phyloP scores from a whole-genome alignment of 306 rosid species.

The Lathyrus sativus region DNA sequence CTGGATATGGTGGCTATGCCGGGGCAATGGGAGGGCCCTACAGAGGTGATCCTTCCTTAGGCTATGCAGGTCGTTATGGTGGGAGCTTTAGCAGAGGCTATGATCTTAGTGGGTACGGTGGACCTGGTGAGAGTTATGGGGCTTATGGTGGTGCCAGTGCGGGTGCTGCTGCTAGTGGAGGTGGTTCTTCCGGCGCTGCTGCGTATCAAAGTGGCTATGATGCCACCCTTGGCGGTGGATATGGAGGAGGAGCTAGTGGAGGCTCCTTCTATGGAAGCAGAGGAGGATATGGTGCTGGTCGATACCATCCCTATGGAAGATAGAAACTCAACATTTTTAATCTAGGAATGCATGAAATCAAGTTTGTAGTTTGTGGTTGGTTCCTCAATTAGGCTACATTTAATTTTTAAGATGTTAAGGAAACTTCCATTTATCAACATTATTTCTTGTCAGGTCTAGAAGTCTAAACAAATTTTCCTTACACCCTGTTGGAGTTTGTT shows the following conservation, averaged over 20 bases:
- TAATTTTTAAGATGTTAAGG: slow-evolving; percentile 13
- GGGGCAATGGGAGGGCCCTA: slow-evolving; percentile 82
- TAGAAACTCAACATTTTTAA: slow-evolving; percentile 49
- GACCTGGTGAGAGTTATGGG: slow-evolving; percentile 75
- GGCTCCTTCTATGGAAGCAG: slow-evolving; percentile 84
- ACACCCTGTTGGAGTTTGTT: neutral
- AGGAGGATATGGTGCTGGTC: slow-evolving; percentile 84
- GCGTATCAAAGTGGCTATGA: slow-evolving; percentile 74
- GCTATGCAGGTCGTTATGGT: slow-evolving; percentile 80
- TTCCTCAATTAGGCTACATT: slow-evolving; percentile 37
- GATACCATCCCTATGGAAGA: slow-evolving; percentile 95
- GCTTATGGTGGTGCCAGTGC: slow-evolving; percentile 59
- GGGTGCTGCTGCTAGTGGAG: slow-evolving; percentile 52
- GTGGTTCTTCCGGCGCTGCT: slow-evolving; percentile 55
- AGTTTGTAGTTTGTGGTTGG: slow-evolving; percentile 44
- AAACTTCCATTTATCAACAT: slow-evolving; percentile 14
- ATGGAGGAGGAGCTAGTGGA: slow-evolving; percentile 70
- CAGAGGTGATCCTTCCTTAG: slow-evolving; percentile 79
- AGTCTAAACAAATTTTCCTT: slow-evolving; percentile 24
- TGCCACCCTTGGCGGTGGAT: slow-evolving; percentile 67
- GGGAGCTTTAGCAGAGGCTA: slow-evolving; percentile 83
- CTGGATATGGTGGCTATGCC: slow-evolving; percentile 81
- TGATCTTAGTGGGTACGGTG: slow-evolving; percentile 87
- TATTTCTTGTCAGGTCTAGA: slow-evolving; percentile 26
- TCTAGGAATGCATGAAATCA: slow-evolving; percentile 42